Conservation (phyloP, 495 filamentous ascomycete genomes). For the Podospora pseudopauciseta region DNA sequence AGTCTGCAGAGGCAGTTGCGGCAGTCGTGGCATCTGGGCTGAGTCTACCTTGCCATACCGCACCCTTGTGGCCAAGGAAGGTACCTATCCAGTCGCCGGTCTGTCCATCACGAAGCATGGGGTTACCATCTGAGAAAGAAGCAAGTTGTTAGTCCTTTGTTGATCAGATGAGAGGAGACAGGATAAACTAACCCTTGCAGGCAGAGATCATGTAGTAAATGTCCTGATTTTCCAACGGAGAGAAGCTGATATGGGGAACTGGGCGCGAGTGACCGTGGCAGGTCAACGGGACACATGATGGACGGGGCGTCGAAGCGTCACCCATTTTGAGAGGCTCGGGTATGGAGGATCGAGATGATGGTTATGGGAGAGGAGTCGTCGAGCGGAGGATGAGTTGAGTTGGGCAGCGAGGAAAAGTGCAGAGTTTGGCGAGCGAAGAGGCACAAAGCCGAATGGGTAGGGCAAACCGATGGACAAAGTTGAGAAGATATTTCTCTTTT, state of each 20-base stretch:
- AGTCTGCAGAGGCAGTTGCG: constrained; percentile 91
- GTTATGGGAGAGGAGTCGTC: neutral
- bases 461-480: neutral
- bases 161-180: neutral
- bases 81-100: constrained; percentile 99
- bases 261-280: constrained; percentile 97
- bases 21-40: constrained; percentile 84
- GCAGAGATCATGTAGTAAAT: constrained; percentile 95
- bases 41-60: constrained; percentile 90
- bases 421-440: neutral
- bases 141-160: constrained; percentile 7
- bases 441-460: neutral
- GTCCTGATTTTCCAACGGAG: constrained; percentile 73
- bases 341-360: neutral
- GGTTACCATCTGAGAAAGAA: constrained; percentile 71
- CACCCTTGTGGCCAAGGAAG: constrained; percentile 96
- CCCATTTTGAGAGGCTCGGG: constrained; percentile 37
- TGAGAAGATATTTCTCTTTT: constrained; percentile 7
- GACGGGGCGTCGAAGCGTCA: constrained; percentile 43
- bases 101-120: constrained; percentile 94
- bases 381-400: neutral
- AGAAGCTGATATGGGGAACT: constrained; percentile 93
- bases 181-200: constrained; percentile 72
- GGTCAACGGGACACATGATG: constrained; percentile 76
- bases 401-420: neutral